These are phyloP conservation scores for Mycena venus DNA, from an alignment of 768 basidiomycete species.

Conservation along the genomic window DNA sequence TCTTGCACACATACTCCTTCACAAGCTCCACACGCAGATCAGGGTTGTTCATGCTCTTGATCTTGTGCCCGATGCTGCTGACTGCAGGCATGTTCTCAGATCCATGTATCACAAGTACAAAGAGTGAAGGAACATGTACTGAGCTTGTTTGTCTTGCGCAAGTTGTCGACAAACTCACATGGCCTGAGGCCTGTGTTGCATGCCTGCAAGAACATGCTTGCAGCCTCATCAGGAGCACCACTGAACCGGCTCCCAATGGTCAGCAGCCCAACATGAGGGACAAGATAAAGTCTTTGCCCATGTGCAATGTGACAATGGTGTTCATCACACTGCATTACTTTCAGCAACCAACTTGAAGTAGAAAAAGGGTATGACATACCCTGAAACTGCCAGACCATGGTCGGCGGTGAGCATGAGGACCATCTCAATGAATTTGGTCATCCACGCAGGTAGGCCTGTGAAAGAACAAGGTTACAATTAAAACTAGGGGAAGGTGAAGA, in stretches of 20 bases:
- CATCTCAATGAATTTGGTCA: conserved; percentile 99
- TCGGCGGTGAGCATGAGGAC: no score
- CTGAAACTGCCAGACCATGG: no score
- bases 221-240: conserved; percentile 98
- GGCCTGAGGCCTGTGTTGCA: conserved; percentile 93
- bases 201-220: conserved; percentile 93
- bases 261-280: conserved; percentile 94
- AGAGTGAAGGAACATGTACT: conserved; percentile 62
- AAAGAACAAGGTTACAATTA: no score
- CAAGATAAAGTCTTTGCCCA: conserved; percentile 98
- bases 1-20: conserved; percentile 94
- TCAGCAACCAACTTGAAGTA: neutral
- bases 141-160: conserved; percentile 93
- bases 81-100: conserved; percentile 58
- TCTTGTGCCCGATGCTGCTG: conserved; percentile 99
- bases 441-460: conserved; percentile 83
- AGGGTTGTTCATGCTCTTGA: no score
- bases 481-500: no score
- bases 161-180: conserved; percentile 96
- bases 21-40: conserved; percentile 93
- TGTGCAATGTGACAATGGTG: conserved; percentile 98
- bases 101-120: neutral
- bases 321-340: conserved; percentile 86
- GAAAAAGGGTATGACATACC: conserved; percentile 65
- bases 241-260: conserved; percentile 99